Evolutionary conservation across 352 stramenopile genomes (phyloP), one percentile per base, ranked within the genome.

Genomic region (Stramenopiles sp.): DNA sequence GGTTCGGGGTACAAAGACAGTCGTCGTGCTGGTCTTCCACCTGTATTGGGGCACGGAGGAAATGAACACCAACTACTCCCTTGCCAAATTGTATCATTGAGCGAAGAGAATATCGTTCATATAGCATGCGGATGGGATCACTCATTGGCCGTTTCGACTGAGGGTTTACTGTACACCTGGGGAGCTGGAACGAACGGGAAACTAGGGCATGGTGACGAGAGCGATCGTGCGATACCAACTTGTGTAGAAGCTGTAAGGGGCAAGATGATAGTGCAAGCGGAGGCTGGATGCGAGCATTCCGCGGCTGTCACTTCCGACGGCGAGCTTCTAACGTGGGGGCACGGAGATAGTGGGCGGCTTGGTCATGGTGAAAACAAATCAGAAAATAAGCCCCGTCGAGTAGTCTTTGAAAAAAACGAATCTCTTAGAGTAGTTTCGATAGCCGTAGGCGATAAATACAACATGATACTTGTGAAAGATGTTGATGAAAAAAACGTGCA

Each of bases 371-470:
- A 91, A 73, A 87, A 76, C 36, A 49, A 82, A 37, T 89, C 85
- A 3, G 77, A 80, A 0, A 92, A 90, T 75, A 37, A 76, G 0
- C 86, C 86, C 6, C 86, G 82, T 92, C 34, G 84, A 89, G 12
- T 68, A 82, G 1, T 88, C 90, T 74, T 69, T 76, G 0, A 76
- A 85, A 25, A 82, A 75, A 4, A 82, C 81, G 82, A 34, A 84
- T 85, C 1, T 12, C 25, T 63, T 18, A 63, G 25, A 25, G 43
- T 63, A 18, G 82, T 92, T 3, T 83, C 85, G 4, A 88, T 91
- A 48, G 86, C 86, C 30, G 86, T 90, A 4, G 86, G 86, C 3
- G 86, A 92, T 78, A 92, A 92, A 76, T 92, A 92, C 71, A 92
- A 90, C 34, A 79, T 92, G 2, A 78, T 92, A 37, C 75, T 92